These are phyloP conservation scores for Tolypocladium ovalisporum DNA, from an alignment of 2,329 filamentous ascomycete species.

Conservation along the genomic window DNA sequence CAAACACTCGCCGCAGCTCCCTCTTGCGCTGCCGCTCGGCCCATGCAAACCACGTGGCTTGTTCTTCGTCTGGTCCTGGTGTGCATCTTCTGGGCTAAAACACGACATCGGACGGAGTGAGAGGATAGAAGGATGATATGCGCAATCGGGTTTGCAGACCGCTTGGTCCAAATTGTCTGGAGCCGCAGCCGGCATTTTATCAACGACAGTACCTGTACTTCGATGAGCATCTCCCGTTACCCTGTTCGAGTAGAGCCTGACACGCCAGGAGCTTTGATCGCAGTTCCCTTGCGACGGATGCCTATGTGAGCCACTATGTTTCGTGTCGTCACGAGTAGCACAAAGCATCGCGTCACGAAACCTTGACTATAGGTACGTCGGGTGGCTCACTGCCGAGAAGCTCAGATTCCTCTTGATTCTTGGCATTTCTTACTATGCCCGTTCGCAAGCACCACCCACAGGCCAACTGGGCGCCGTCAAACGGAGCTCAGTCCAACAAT, in stretches of 20 bases:
- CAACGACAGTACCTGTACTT: neutral
- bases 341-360: neutral
- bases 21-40: neutral
- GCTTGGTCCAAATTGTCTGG: neutral
- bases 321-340: neutral
- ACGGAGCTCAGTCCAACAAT: neutral
- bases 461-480: neutral
- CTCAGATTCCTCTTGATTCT: neutral
- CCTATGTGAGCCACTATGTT: neutral
- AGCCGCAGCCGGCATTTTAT: neutral
- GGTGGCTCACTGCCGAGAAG: neutral
- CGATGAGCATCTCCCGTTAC: neutral
- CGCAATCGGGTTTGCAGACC: neutral
- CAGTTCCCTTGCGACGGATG: neutral
- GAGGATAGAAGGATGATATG: neutral
- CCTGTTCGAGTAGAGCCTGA: neutral
- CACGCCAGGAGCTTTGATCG: neutral
- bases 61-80: neutral
- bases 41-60: neutral
- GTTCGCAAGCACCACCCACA: neutral
- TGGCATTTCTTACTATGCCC: neutral
- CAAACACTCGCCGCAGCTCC: neutral
- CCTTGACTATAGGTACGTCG: neutral
- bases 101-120: neutral
- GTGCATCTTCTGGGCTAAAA: neutral